These are phyloP conservation scores for Colletotrichum eremochloae DNA, from an alignment of 2,329 filamentous ascomycete genomes.

Conservation along the genomic window DNA sequence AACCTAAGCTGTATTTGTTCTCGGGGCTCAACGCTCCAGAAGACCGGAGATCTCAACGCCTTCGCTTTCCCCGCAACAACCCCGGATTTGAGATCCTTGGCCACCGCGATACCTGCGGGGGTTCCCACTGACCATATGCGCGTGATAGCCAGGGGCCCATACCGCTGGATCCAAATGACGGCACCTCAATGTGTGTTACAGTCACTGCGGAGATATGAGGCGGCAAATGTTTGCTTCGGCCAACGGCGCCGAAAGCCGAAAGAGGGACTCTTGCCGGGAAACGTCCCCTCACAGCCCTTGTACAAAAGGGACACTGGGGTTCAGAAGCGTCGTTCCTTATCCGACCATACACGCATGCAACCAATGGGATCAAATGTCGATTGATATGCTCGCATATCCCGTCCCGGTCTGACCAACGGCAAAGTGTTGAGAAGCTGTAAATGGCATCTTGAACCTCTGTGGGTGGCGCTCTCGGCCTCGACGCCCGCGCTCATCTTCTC, in stretches of 20 bases:
- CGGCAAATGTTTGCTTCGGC: background rate
- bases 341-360: background rate
- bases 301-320: background rate
- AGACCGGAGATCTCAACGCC: background rate
- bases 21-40: background rate
- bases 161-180: slow-evolving; percentile 2
- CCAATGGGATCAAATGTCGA: slow-evolving; percentile 12
- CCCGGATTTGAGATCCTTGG: slow-evolving; percentile 37
- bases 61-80: slow-evolving; percentile 30
- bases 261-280: too few relatives aligned
- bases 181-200: background rate
- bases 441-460: background rate
- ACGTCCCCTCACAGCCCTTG: too few relatives aligned
- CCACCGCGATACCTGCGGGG: slow-evolving; percentile 19
- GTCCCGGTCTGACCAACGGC: slow-evolving; percentile 12
- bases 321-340: slow-evolving; percentile 3
- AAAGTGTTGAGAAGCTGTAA: slow-evolving; percentile 21
- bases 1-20: slow-evolving; percentile 10
- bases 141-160: background rate
- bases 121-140: background rate
- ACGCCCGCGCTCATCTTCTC: slow-evolving; percentile 15
- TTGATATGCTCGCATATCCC: background rate
- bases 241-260: slow-evolving; percentile 33
- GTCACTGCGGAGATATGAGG: background rate
- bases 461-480: slow-evolving; percentile 25